Conservation (phyloP, 345 rosid species). For the Euphorbia pulcherrima region DNA sequence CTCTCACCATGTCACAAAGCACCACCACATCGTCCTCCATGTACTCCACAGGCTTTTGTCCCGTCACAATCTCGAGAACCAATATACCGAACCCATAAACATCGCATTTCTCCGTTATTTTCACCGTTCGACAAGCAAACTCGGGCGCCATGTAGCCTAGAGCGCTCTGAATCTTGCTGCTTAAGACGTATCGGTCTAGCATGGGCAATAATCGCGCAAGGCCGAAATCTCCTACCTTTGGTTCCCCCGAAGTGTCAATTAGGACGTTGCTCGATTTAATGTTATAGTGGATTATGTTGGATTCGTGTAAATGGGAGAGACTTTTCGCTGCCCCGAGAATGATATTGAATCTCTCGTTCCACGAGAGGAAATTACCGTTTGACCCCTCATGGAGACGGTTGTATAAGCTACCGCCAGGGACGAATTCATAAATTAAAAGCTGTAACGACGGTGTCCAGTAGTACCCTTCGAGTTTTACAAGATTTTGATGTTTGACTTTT, state of each 20-base stretch:
- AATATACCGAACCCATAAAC: slow-evolving; percentile 91
- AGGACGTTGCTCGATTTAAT: slow-evolving; percentile 89
- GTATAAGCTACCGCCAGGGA: slow-evolving; percentile 79
- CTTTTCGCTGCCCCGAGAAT: slow-evolving; percentile 87
- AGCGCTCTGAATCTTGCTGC: slow-evolving; percentile 97
- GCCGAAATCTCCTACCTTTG: slow-evolving; percentile 92
- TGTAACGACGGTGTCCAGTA: slow-evolving; percentile 97
- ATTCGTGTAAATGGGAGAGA: slow-evolving; percentile 75
- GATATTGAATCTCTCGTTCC: slow-evolving; percentile 85
- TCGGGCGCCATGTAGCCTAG: slow-evolving; percentile 99
- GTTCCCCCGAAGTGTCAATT: slow-evolving; percentile 67
- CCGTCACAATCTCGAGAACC: slow-evolving; percentile 78
- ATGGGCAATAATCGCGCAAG: slow-evolving; percentile 85
- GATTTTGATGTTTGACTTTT: slow-evolving; percentile 69
- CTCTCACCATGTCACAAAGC: slow-evolving; percentile 80
- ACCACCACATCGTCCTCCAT: slow-evolving; percentile 96
- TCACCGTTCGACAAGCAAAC: slow-evolving; percentile 89
- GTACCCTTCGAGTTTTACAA: slow-evolving; percentile 85
- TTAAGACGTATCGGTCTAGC: slow-evolving; percentile 81
- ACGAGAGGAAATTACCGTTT: slow-evolving; percentile 50
- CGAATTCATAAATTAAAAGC: slow-evolving; percentile 80
- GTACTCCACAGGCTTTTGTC: slow-evolving; percentile 88
- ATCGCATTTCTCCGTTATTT: slow-evolving; percentile 92
- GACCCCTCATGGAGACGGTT: slow-evolving; percentile 84
- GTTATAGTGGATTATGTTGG: slow-evolving; percentile 85